Evolutionary conservation across 805 yeast genomes (phyloP).

Genomic region (Hanseniaspora guilliermondii): DNA sequence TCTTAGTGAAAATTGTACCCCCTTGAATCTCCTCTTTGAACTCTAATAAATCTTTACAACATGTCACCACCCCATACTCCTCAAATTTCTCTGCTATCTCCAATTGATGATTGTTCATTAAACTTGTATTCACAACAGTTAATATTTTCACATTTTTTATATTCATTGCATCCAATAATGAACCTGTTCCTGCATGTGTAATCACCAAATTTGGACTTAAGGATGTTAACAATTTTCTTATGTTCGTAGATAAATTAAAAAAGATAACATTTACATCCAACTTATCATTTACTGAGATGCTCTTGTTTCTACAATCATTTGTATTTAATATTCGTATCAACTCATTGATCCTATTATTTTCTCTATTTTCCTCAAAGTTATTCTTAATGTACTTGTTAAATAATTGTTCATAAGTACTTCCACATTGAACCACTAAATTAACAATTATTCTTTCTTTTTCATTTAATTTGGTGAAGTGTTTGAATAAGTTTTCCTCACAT

Average conservation of each 20-base stretch:
- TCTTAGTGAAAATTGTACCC: background rate
- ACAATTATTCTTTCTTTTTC: conserved; percentile 31
- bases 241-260: conserved; percentile 35
- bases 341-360: background rate
- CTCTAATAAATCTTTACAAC: conserved; percentile 15
- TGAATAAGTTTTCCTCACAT: background rate
- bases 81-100: conserved; percentile 58
- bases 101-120: conserved; percentile 81
- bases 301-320: background rate
- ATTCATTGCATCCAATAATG: conserved; percentile 61
- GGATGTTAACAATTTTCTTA: conserved; percentile 31
- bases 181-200: conserved; percentile 89
- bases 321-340: background rate
- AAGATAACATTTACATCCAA: conserved; percentile 30
- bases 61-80: conserved; percentile 23
- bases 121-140: conserved; percentile 53
- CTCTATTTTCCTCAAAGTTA: too few species aligned
- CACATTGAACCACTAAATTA: conserved; percentile 47
- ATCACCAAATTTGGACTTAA: conserved; percentile 45
- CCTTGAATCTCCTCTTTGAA: background rate
- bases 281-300: background rate
- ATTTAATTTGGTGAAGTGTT: conserved; percentile 16
- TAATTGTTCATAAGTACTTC: conserved; percentile 28
- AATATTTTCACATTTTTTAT: conserved; percentile 29
- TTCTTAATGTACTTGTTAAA: background rate